phyloP scores from a whole-genome alignment of 768 basidiomycete genomes.

The Psilocybe azurescens region DNA sequence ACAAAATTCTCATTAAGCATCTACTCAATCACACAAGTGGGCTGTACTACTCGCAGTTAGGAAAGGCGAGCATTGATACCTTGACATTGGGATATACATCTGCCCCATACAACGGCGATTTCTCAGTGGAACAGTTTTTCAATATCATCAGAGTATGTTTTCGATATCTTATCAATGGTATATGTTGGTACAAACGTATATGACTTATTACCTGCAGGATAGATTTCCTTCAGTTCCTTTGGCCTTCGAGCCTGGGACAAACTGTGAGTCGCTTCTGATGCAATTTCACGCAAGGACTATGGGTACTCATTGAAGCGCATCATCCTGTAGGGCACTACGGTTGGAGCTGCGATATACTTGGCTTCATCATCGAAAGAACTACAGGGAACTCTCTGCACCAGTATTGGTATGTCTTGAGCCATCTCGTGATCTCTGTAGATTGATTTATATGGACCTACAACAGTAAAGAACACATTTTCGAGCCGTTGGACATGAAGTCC shows the following conservation, averaged over 20 bases:
- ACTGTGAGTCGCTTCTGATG: constrained; percentile 22
- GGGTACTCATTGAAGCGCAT: neutral
- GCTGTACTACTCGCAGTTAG: constrained; percentile 22
- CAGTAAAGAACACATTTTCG: constrained; percentile 38
- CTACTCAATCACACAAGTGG: constrained; percentile 39
- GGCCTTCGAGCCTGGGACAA: constrained; percentile 37
- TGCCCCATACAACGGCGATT: constrained; percentile 22
- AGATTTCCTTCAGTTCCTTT: constrained; percentile 30
- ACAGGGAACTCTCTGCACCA: constrained; percentile 31
- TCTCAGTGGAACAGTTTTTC: constrained; percentile 26
- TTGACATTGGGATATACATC: constrained; percentile 16
- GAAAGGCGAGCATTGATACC: constrained; percentile 6
- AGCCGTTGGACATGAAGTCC: constrained; percentile 33
- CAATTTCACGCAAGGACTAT: too few relatives aligned
- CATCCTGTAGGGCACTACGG: constrained; percentile 33
- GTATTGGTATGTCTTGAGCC: constrained; percentile 30
- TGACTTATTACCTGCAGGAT: constrained; percentile 17
- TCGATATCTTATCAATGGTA: too few relatives aligned
- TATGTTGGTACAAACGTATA: too few relatives aligned
- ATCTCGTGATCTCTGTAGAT: neutral
- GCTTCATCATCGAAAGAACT: constrained; percentile 31
- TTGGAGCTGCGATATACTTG: constrained; percentile 30
- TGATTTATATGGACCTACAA: constrained; percentile 24
- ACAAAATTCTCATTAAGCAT: constrained; percentile 28
- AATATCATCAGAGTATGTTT: constrained; percentile 20